Evolutionary conservation across 768 basidiomycete species (phyloP), one percentile per base, ranked within the genome.

Genomic region (Pleurotus salmoneostramineus): DNA sequence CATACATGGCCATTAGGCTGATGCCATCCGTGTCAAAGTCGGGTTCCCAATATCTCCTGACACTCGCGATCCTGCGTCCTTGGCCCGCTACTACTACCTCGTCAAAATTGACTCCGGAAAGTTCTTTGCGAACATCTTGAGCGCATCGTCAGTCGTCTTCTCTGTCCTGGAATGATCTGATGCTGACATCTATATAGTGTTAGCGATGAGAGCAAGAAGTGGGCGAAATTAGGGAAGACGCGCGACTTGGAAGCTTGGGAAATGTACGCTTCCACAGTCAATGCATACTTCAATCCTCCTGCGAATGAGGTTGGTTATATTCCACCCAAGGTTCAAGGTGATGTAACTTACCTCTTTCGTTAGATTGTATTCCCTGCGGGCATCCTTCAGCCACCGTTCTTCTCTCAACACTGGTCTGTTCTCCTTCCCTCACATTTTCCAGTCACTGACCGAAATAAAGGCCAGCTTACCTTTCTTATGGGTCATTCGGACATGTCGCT

Each of bases 341-440:
- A 45, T 32, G 4, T 49, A 11, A 46, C 58, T 47, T 33, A 33
- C 60, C 46, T 32, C 46, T 44, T 7, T 48, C 3, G 42, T 21
- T 45, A 92, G 88, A 94, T 95, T 52, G 92, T 94, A 17, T 98
- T 99, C 76, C 95, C 97, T 6, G 96, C 97, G 17, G 97, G 97
- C 27, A 95, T 98, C 65, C 74, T 98, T 14, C 93, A 88, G 61
- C 88, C 92, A 1, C 95, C 95, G 0, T 98, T 95, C 82, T 98
- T 95, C 77, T 83, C 82, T 3, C 76, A 82, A 54, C 77, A 84
- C 56, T 96, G 93, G 90, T 90, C 59, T 34, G 36, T 32, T 48
- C 44, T 15, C 42, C 46, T 17, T 27, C 8, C 35, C 44, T 50
- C 7, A 32, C 3, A 15, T 47, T 31, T 49, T 36, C 46, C 55